These are phyloP conservation scores for Crithidia mellificae DNA, from an alignment of 208 protist genomes.

Conservation along the genomic window DNA sequence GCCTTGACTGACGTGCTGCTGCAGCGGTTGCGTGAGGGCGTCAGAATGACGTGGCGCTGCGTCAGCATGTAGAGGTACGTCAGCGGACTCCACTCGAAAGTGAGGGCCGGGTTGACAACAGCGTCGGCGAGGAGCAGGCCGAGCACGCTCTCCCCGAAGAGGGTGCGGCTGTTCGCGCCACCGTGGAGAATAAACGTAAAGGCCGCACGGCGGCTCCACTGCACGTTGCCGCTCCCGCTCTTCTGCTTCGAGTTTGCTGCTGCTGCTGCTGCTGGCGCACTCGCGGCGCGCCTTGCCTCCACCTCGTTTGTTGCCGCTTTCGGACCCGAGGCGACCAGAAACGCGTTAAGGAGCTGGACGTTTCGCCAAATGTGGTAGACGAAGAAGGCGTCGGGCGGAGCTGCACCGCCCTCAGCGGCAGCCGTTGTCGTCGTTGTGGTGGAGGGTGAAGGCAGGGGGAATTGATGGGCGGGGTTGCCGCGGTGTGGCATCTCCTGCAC, in stretches of 20 bases:
- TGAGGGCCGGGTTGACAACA: constrained; percentile 95
- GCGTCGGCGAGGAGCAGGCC: constrained; percentile 92
- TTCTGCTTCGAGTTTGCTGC: not conserved
- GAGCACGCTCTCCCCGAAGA: constrained; percentile 85
- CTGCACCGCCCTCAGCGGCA: not conserved
- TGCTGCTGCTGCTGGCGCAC: not conserved
- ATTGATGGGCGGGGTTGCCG: constrained; percentile 22
- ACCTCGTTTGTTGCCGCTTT: constrained; percentile 4
- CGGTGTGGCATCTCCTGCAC: constrained; percentile 52
- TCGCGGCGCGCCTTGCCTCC: not conserved
- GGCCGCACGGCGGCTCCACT: constrained; percentile 27
- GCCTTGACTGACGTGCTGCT: constrained; percentile 42
- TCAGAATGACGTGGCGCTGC: constrained; percentile 96
- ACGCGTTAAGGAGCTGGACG: constrained; percentile 95
- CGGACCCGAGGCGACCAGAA: constrained; percentile 43
- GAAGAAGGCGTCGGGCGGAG: constrained; percentile 98
- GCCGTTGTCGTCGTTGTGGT: not conserved
- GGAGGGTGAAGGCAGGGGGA: constrained; percentile 13
- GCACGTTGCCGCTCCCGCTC: not conserved
- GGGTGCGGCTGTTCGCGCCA: constrained; percentile 81
- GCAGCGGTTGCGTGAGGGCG: constrained; percentile 93
- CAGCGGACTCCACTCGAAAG: constrained; percentile 90
- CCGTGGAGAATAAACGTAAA: constrained; percentile 46
- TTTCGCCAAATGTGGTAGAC: constrained; percentile 98
- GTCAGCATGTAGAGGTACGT: constrained; percentile 98